Conservation (phyloP, 2,329 filamentous ascomycete genomes). For the Ascochyta pisi region DNA sequence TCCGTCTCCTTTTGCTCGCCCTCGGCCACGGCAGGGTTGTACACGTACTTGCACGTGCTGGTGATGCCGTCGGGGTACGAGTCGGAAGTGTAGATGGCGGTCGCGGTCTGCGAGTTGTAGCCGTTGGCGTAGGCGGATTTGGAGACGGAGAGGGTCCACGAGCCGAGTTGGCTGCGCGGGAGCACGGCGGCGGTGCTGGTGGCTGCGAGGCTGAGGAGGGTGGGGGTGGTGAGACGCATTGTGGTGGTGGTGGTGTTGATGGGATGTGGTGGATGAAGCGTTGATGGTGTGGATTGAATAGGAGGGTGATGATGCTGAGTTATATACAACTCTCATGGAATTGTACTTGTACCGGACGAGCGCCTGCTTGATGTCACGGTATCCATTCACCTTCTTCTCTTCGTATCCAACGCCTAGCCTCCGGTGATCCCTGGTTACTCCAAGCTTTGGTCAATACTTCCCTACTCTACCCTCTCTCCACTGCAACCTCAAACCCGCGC, state of each 20-base stretch:
- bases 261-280: background rate
- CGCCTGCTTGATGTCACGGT: background rate
- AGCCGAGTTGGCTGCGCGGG: slow-evolving; percentile 10
- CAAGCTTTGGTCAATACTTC: no score
- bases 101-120: slow-evolving; percentile 2
- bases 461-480: no score
- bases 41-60: slow-evolving; percentile 4
- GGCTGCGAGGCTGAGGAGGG: slow-evolving; percentile 7
- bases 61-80: slow-evolving; percentile 6
- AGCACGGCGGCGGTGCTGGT: slow-evolving; percentile 7
- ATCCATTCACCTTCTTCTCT: background rate
- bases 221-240: slow-evolving; percentile 12
- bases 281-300: background rate
- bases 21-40: background rate
- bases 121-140: slow-evolving; percentile 14
- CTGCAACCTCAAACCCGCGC: no score
- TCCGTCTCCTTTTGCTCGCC: background rate
- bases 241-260: background rate
- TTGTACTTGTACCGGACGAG: background rate
- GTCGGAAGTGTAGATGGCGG: slow-evolving; percentile 16
- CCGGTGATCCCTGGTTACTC: background rate
- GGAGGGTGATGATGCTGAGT: background rate
- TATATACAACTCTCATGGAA: background rate
- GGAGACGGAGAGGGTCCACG: slow-evolving; percentile 6
- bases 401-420: background rate